phyloP scores from a whole-genome alignment of 2,329 filamentous ascomycete genomes.

The Clonostachys sp. region DNA sequence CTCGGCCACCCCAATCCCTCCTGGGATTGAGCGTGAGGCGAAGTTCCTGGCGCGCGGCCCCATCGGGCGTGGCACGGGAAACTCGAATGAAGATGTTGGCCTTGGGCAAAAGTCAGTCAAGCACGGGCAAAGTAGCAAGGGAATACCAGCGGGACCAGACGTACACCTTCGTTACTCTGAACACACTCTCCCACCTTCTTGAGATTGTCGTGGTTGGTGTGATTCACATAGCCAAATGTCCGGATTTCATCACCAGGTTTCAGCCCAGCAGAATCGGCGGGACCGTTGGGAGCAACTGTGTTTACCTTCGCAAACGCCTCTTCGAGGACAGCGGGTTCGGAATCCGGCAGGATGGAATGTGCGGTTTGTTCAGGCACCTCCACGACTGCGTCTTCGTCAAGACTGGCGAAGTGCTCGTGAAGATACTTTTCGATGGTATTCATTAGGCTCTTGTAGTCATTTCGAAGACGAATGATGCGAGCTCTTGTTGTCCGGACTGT shows the following conservation, averaged over 20 bases:
- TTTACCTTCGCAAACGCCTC: slow-evolving; percentile 80
- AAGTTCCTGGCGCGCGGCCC: slow-evolving; percentile 48
- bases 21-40: slow-evolving; percentile 71
- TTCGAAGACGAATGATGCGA: slow-evolving; percentile 82
- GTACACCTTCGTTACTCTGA: slow-evolving; percentile 82
- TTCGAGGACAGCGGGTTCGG: slow-evolving; percentile 11
- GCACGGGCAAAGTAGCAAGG: too few species aligned
- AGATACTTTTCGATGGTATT: slow-evolving; percentile 74
- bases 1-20: slow-evolving; percentile 84
- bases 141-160: slow-evolving; percentile 23
- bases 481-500: slow-evolving; percentile 88
- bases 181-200: slow-evolving; percentile 86
- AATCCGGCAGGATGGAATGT: slow-evolving; percentile 1
- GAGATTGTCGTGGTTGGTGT: slow-evolving; percentile 80
- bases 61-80: slow-evolving; percentile 37
- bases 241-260: slow-evolving; percentile 76
- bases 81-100: slow-evolving; percentile 63
- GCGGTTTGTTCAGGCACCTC: slow-evolving; percentile 10
- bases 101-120: background rate
- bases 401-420: slow-evolving; percentile 83
- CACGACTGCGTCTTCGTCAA: slow-evolving; percentile 45
- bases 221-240: slow-evolving; percentile 80
- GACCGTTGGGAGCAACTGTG: slow-evolving; percentile 71
- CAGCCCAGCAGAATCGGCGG: slow-evolving; percentile 78
- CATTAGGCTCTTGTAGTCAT: slow-evolving; percentile 94